Evolutionary conservation across 208 protist genomes (phyloP), one percentile per base, ranked within the genome.

Genomic region (Trypanosoma cruzi): DNA sequence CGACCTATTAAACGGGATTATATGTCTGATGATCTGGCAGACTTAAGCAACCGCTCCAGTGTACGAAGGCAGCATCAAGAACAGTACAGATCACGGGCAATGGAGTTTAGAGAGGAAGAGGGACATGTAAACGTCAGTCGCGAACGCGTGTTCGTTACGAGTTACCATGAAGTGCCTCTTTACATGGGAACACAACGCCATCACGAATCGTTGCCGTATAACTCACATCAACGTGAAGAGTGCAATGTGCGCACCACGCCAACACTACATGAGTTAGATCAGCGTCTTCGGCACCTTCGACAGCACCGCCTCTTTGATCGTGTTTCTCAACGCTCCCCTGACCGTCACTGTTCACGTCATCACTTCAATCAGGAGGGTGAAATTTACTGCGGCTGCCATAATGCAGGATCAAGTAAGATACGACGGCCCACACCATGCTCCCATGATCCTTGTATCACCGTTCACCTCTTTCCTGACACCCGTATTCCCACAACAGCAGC

Each of bases 241-340:
- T 32, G 18, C 22, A 42, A 44, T 31, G 52, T 29, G 8, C 50
- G 24, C 32, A 24, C 56, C 71, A 75, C 75, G 54, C 80, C 85
- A n/a, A 88, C 82, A 24, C 58, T 88, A 32, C 77, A 77, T 22
- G 75, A 86, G 62, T 71, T 88, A n/a, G 78, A 88, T 53, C 29
- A 76, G 29, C 74, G 83, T 8, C 75, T 92, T 31, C 74, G 79
- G 42, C 73, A 89, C 40, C 81, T 89, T 0, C 81, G 80, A 7
- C 73, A 69, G 18, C 73, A 66, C 31, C 65, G 40, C n/a, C 52
- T 65, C 13, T 42, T 52, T 54, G 67, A 56, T 63, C 59, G 57
- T 24, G n/a, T 53, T 0, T 7, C n/a, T 18, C 2, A 26, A 20
- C 58, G 29, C n/a, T 54, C 58, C 34, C 40, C 58, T 32, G 57